Evolutionary conservation across 192 early-diverging fungal genomes (phyloP).

Genomic region (Linnemannia elongata): DNA sequence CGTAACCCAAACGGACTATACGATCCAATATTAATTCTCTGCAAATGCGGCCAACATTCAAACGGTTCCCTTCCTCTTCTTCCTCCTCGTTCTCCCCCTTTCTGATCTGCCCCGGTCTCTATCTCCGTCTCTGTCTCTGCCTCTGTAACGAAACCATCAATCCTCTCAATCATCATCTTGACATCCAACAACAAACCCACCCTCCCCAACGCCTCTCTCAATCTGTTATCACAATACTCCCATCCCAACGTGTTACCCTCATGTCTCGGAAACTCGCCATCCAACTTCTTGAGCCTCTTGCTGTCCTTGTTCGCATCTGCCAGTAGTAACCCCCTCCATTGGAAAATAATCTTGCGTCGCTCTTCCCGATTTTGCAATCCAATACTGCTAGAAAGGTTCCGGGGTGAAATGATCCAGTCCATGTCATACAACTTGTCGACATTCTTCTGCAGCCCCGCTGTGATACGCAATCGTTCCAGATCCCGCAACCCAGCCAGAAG

Average conservation of each 20-base stretch:
- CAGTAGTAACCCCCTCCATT: not conserved
- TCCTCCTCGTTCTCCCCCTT: not conserved
- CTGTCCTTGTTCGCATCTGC: not conserved
- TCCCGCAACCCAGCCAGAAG: not conserved
- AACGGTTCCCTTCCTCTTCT: not conserved
- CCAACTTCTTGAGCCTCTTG: not conserved
- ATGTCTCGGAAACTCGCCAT: not conserved
- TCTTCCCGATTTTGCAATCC: not conserved
- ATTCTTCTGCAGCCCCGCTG: not conserved
- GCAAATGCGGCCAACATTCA: not conserved
- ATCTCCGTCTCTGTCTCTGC: too few relatives aligned
- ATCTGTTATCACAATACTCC: not conserved
- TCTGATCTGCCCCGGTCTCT: too few relatives aligned
- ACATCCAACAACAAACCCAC: not conserved
- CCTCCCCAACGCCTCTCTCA: not conserved
- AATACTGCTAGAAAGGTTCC: not conserved
- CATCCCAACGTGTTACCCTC: not conserved
- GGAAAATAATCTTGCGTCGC: not conserved
- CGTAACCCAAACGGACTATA: not conserved
- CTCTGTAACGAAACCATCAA: not conserved
- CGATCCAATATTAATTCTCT: not conserved
- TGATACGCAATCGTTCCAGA: not conserved
- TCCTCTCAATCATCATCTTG: not conserved
- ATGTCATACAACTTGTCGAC: not conserved
- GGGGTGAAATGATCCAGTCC: not conserved